Base-by-base conservation (phyloP, 2,329 filamentous ascomycete species). In the Thyridium curvatum region DNA sequence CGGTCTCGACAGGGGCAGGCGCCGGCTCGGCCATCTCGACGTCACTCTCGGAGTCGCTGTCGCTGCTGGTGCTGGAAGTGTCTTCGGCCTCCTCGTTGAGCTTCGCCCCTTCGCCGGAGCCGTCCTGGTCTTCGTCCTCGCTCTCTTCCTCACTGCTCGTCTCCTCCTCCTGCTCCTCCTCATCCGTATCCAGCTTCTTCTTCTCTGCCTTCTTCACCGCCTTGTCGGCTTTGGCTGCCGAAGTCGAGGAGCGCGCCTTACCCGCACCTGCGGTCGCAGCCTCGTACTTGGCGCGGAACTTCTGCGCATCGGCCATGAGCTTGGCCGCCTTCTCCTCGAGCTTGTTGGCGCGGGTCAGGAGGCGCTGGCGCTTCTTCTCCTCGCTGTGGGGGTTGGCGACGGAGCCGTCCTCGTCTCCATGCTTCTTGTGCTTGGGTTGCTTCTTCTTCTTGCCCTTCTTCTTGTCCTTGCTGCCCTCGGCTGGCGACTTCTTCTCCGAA, bases 271-370 rank as follows among this genome's bases (percentile, higher is more conserved):
- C 29, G 30, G 30, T 17, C 28, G 36, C 9, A 17, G 28, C 28
- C 17, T 18, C 26, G 30, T 39, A 39, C 9, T 6, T 14, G n/a
- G 32, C 40, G 26, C 30, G 31, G 36, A 21, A 18, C 36, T 33
- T 39, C 33, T 39, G 32, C 3, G 40, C 36, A 13, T 86, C 59
- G 0, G 49, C 51, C 47, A 66, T 47, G 28, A 74, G 43, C 52
- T 64, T 62, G 16, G 53, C 46, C 2, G 60, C 65, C 50, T 69
- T 54, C 3, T 48, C 50, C 49, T 68, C 61, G 29, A 69, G 55
- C 49, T 62, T 62, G 18, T 65, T 57, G 26, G 62, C 61, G 18
- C 62, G 61, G n/a, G 44, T 43, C 17, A 63, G 55, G 36, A 69
- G 46, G 15, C 59, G 60, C 36, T 54, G 49, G 30, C 57, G 60